phyloP scores from a whole-genome alignment of 2,329 filamentous ascomycete genomes.

The Sarocladiaceae sp. region DNA sequence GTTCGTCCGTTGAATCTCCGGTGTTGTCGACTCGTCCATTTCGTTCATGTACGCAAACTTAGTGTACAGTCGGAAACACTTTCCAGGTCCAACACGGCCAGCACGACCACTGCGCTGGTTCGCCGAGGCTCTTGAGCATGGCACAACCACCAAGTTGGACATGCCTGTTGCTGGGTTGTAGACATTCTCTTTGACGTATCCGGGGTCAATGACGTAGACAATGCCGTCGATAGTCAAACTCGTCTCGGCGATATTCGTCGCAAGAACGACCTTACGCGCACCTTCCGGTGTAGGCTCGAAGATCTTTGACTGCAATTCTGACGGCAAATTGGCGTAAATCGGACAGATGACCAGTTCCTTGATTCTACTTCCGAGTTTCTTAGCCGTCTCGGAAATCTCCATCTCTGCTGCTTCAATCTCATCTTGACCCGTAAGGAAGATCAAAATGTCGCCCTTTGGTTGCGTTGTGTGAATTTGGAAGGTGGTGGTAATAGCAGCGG shows the following conservation, averaged over 20 bases:
- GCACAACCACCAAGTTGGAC: constrained; percentile 86
- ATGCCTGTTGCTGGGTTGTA: constrained; percentile 91
- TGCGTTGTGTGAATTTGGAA: constrained; percentile 94
- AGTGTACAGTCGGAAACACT: constrained; percentile 90
- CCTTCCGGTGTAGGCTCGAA: constrained; percentile 88
- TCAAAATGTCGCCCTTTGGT: constrained; percentile 80
- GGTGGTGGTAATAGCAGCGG: constrained; percentile 85
- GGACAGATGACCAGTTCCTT: constrained; percentile 87
- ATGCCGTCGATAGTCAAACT: constrained; percentile 95
- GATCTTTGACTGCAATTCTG: constrained; percentile 86
- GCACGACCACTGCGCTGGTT: constrained; percentile 92
- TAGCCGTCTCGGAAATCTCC: constrained; percentile 78
- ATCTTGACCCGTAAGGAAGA: constrained; percentile 93
- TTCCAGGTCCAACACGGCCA: constrained; percentile 86
- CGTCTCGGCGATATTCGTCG: constrained; percentile 97
- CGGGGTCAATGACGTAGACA: constrained; percentile 91
- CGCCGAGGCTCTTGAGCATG: constrained; percentile 85
- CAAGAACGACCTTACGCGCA: constrained; percentile 85
- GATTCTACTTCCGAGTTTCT: constrained; percentile 79
- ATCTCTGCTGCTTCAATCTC: constrained; percentile 89
- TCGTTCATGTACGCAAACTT: constrained; percentile 94
- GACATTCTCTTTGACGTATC: constrained; percentile 92
- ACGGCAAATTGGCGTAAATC: constrained; percentile 90
- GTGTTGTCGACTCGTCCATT: constrained; percentile 85
- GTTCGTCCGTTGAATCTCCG: constrained; percentile 89